A percentile compares a stretch with the other conserved stretches of the same genome.
phyloP scores from a whole-genome alignment of 2,329 filamentous ascomycete species.

The Aspergillus oerlinghausenensis region DNA sequence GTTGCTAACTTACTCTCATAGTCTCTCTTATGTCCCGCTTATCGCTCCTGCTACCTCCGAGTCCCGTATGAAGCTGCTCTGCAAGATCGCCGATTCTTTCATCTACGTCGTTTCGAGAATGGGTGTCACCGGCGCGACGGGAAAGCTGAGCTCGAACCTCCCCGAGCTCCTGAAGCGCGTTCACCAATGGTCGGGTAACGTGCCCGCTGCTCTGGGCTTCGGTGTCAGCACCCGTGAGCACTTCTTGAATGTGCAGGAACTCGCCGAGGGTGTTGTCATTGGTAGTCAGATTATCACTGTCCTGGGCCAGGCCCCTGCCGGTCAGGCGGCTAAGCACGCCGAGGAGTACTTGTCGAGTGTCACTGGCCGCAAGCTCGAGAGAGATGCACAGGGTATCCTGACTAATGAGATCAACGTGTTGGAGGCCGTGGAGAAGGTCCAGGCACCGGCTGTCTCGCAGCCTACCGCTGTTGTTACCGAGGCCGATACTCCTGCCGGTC shows the following conservation, averaged over 20 bases:
- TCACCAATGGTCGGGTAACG: conserved; percentile 85
- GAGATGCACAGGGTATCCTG: conserved; percentile 40
- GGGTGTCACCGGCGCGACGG: conserved; percentile 90
- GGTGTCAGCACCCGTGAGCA: conserved; percentile 94
- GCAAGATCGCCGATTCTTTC: conserved; percentile 95
- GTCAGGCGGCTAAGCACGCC: conserved; percentile 66
- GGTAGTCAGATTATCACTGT: conserved; percentile 91
- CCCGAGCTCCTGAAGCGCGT: conserved; percentile 79
- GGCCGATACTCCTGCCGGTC: conserved; percentile 51
- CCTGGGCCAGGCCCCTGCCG: conserved; percentile 63
- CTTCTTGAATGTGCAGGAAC: conserved; percentile 75
- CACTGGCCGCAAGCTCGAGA: conserved; percentile 52
- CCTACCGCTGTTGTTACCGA: conserved; percentile 64
- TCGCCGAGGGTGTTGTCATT: conserved; percentile 93
- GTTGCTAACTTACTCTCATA: conserved; percentile 24
- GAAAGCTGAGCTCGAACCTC: conserved; percentile 73
- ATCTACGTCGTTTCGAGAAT: conserved; percentile 98
- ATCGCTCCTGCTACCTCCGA: conserved; percentile 94
- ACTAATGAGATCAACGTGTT: conserved; percentile 66
- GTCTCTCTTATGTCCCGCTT: conserved; percentile 91
- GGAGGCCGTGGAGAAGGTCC: conserved; percentile 60
- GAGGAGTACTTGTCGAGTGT: conserved; percentile 81
- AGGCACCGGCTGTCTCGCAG: conserved; percentile 45
- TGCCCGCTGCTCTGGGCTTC: conserved; percentile 89
- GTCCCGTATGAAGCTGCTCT: conserved; percentile 88